Percentiles rank a stretch among this genome's conserved stretches.
phyloP scores from a whole-genome alignment of 2,329 filamentous ascomycete species.

The Bipolaris sorokiniana region DNA sequence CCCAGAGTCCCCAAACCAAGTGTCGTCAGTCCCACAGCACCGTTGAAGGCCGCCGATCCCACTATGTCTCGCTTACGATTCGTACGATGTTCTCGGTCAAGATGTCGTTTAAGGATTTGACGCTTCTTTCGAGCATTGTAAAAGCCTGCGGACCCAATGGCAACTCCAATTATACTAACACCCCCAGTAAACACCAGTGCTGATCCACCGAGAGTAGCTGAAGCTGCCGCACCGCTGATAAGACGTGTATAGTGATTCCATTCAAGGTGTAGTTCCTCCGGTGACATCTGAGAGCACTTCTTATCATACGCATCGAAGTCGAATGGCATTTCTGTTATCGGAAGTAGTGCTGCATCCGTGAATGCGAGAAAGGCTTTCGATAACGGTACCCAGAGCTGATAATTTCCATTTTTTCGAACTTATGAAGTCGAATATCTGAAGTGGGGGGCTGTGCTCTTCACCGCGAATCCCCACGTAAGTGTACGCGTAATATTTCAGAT shows the following conservation, averaged over 20 bases:
- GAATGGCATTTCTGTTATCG: not conserved
- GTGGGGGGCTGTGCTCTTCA: not conserved
- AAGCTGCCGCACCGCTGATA: conserved; percentile 1
- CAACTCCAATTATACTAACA: conserved; percentile 1
- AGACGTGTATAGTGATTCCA: conserved; percentile 8
- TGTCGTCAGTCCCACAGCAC: conserved; percentile 1
- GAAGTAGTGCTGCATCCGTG: not conserved
- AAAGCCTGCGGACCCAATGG: conserved; percentile 3
- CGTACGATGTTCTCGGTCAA: not conserved
- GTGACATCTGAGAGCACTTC: conserved; percentile 2
- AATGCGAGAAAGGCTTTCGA: not conserved
- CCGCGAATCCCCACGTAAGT: not conserved
- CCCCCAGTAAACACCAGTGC: not conserved
- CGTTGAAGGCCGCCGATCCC: not conserved
- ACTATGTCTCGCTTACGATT: conserved; percentile 3
- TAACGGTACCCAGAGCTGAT: not conserved
- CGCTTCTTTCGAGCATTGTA: conserved; percentile 7
- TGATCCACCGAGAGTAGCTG: not conserved
- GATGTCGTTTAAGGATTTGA: not conserved
- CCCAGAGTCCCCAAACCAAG: conserved; percentile 1
- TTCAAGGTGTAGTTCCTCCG: not conserved
- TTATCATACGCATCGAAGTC: not conserved
- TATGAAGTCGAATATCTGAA: not conserved
- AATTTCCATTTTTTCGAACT: not conserved
- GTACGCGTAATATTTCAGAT: not conserved